Percentiles rank a stretch among this genome's conserved stretches.
These are phyloP conservation scores for Alternaria sp. DNA, from an alignment of 2,329 filamentous ascomycete species.

Conservation along the genomic window DNA sequence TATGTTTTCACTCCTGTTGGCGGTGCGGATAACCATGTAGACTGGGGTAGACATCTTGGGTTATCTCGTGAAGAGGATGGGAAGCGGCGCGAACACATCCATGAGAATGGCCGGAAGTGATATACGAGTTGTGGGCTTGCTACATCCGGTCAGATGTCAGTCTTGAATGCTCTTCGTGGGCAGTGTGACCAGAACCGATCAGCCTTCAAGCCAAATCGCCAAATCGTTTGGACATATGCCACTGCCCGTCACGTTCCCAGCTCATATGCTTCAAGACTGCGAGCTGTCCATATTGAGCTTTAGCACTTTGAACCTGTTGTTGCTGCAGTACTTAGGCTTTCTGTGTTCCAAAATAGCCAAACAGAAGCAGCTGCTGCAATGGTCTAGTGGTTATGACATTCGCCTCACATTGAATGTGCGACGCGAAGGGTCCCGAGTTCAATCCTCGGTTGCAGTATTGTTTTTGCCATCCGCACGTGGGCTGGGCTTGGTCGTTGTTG, in stretches of 20 bases:
- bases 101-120: not conserved
- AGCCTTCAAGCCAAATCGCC: not conserved
- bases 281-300: not conserved
- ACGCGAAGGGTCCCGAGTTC: constrained; percentile 6
- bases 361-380: not conserved
- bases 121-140: not conserved
- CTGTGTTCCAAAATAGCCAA: not conserved
- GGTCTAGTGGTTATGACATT: constrained; percentile 10
- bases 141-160: not conserved
- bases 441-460: constrained; percentile 6
- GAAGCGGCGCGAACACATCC: not conserved
- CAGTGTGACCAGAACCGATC: not conserved
- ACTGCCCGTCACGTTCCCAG: not conserved
- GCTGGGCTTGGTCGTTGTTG: not conserved
- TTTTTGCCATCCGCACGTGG: not conserved
- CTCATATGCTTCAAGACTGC: not conserved
- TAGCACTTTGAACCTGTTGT: not conserved
- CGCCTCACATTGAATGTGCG: constrained; percentile 1
- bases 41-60: not conserved
- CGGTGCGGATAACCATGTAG: not conserved
- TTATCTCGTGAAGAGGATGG: not conserved
- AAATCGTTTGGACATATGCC: not conserved
- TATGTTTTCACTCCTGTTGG: not conserved
- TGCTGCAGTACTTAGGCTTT: not conserved
- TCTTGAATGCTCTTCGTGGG: not conserved